Percentiles rank a stretch among this genome's conserved stretches.
Conservation (phyloP, 441 rosid genomes). For the Biscutella laevigata region DNA sequence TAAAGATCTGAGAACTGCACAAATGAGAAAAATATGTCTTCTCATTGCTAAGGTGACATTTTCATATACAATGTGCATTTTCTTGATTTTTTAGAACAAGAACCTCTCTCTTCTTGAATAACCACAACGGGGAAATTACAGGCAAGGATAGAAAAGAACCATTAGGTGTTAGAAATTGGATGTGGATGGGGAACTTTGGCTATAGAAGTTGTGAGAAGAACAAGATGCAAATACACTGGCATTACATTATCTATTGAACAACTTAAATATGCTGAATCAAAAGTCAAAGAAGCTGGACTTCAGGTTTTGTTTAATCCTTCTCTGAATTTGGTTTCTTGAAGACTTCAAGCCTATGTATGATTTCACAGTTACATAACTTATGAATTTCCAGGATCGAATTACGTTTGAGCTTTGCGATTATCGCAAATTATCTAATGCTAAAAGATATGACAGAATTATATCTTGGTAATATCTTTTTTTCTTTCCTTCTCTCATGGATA, state of each 20-base stretch:
- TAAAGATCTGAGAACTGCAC: slow-evolving; percentile 61
- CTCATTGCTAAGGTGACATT: slow-evolving; percentile 57
- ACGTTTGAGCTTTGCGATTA: slow-evolving; percentile 61
- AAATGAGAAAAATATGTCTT: slow-evolving; percentile 59
- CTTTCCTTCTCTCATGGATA: neutral
- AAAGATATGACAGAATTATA: slow-evolving; percentile 61
- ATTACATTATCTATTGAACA: slow-evolving; percentile 70
- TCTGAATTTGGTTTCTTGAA: neutral
- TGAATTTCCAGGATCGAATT: slow-evolving; percentile 34
- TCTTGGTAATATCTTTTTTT: slow-evolving; percentile 38
- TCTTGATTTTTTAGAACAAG: neutral
- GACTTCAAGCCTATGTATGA: neutral
- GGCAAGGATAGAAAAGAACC: slow-evolving; percentile 53
- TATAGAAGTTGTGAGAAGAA: slow-evolving; percentile 65
- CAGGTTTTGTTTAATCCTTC: slow-evolving; percentile 14
- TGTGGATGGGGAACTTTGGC: slow-evolving; percentile 90
- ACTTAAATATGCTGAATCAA: slow-evolving; percentile 52
- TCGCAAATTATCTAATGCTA: slow-evolving; percentile 38
- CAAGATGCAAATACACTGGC: slow-evolving; percentile 77
- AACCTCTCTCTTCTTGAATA: neutral
- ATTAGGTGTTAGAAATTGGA: slow-evolving; percentile 82
- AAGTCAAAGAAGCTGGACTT: slow-evolving; percentile 73
- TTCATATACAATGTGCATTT: slow-evolving; percentile 6
- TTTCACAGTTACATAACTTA: no score
- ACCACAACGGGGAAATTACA: slow-evolving; percentile 5